A percentile compares a stretch with the other conserved stretches of the same genome.
phyloP scores from a whole-genome alignment of 495 filamentous ascomycete genomes.

The Penicillium daleae region DNA sequence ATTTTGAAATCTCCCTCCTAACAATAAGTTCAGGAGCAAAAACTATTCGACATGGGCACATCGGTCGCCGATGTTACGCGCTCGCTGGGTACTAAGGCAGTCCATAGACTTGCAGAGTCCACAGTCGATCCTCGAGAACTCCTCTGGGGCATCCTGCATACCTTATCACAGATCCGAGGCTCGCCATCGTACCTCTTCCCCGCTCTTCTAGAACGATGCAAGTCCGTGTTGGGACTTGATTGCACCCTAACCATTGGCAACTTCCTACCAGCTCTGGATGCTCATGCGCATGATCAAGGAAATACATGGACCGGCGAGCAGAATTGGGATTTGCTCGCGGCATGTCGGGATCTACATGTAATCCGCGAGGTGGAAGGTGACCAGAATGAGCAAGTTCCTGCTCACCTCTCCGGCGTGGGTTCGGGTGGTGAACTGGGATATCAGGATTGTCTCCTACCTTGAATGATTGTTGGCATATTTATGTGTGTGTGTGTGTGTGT shows the following conservation, averaged over 20 bases:
- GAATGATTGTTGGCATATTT: not conserved
- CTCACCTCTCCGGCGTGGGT: constrained; percentile 9
- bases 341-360: constrained; percentile 7
- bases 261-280: constrained; percentile 34
- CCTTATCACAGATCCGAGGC: constrained; percentile 46
- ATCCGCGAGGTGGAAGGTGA: constrained; percentile 12
- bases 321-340: constrained; percentile 20
- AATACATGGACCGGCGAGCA: constrained; percentile 27
- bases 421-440: constrained; percentile 18
- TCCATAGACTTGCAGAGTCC: constrained; percentile 37
- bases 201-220: constrained; percentile 39
- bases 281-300: constrained; percentile 9
- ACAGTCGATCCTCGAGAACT: constrained; percentile 43
- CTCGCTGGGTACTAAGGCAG: constrained; percentile 37
- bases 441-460: constrained; percentile 14
- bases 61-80: constrained; percentile 45
- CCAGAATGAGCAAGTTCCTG: constrained; percentile 10
- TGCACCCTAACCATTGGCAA: constrained; percentile 39
- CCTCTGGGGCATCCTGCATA: constrained; percentile 48
- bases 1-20: not conserved
- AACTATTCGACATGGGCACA: constrained; percentile 43
- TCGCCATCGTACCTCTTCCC: constrained; percentile 51
- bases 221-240: constrained; percentile 39
- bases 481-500: not conserved
- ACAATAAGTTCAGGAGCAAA: constrained; percentile 41